phyloP scores from a whole-genome alignment of 75 land plant species.

The Pseudotsuga menziesii region DNA sequence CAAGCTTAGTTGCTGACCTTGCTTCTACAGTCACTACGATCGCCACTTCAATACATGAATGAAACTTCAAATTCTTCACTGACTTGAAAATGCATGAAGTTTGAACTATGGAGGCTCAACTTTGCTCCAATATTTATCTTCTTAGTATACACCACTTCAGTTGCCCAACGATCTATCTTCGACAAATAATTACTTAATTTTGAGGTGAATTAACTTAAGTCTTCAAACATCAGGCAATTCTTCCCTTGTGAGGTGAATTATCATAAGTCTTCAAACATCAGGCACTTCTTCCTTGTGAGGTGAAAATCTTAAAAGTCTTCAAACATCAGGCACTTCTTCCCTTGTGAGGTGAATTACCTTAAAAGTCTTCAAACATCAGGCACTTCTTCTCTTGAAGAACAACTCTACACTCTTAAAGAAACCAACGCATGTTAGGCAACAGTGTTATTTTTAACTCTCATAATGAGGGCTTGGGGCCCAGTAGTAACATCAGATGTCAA shows the following conservation, averaged over 20 bases:
- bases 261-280: constrained; percentile 10
- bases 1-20: constrained; percentile 16
- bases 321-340: constrained; percentile 8
- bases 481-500: constrained; percentile 2
- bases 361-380: constrained; percentile 11
- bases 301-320: constrained; percentile 15
- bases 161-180: constrained; percentile 12
- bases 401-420: constrained; percentile 10
- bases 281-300: constrained; percentile 1
- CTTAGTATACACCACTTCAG: constrained; percentile 8
- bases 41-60: constrained; percentile 12
- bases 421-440: constrained; percentile 9
- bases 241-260: constrained; percentile 9
- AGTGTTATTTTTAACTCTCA: not conserved
- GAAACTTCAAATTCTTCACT: constrained; percentile 15
- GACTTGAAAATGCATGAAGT: not conserved
- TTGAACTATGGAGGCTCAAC: constrained; percentile 7
- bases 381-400: constrained; percentile 4
- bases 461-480: not conserved
- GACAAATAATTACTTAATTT: not conserved
- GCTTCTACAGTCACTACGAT: constrained; percentile 11
- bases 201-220: constrained; percentile 13
- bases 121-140: constrained; percentile 3
- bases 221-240: constrained; percentile 9
- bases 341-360: constrained; percentile 10